phyloP scores from a whole-genome alignment of 257 asterid genomes.

The Solanum paucissectum region DNA sequence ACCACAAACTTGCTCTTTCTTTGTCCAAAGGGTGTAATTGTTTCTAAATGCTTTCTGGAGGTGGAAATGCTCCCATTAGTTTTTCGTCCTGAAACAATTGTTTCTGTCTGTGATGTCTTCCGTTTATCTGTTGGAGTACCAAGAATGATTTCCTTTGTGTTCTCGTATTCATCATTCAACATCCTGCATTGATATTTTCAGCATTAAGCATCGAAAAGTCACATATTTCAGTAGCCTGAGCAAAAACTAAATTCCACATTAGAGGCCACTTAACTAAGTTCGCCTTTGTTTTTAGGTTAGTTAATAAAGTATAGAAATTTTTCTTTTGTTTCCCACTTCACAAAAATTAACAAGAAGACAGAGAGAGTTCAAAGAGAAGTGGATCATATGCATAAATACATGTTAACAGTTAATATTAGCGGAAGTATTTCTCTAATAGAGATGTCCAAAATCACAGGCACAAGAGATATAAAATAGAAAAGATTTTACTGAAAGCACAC shows the following conservation, averaged over 20 bases:
- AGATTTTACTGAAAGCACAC: neutral
- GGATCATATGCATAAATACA: neutral
- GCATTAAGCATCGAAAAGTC: neutral
- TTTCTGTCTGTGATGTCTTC: constrained; percentile 16
- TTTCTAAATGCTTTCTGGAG: constrained; percentile 39
- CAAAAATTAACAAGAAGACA: neutral
- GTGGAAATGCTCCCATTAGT: constrained; percentile 45
- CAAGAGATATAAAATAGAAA: neutral
- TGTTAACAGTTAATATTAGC: neutral
- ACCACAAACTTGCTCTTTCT: constrained; percentile 78
- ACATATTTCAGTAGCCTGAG: neutral
- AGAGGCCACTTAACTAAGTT: neutral
- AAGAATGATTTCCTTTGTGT: constrained; percentile 32
- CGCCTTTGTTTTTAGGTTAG: neutral
- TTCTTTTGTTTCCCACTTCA: neutral
- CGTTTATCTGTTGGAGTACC: constrained; percentile 44
- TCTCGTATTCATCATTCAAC: constrained; percentile 46
- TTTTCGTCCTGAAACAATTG: constrained; percentile 41
- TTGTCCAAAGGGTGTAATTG: constrained; percentile 83
- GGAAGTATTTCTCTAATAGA: neutral
- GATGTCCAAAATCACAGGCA: neutral
- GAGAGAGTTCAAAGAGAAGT: neutral
- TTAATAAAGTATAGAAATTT: neutral
- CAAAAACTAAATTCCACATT: neutral
- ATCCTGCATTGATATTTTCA: constrained; percentile 31